Evolutionary conservation across 164 flowering plant species (phyloP).

Genomic region (Annona squamosa): DNA sequence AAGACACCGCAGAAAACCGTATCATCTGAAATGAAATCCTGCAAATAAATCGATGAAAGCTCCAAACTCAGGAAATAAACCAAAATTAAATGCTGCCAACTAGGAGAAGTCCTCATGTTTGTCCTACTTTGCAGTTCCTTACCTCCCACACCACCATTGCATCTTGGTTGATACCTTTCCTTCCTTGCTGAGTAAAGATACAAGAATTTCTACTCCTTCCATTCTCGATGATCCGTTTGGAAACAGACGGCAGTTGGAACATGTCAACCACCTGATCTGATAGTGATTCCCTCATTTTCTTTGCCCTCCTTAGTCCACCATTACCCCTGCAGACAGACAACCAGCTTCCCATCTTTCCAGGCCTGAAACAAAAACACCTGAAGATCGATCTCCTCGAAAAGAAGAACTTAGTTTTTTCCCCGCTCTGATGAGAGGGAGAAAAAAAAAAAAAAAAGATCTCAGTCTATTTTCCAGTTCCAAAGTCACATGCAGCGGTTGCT

Average conservation of each 20-base stretch:
- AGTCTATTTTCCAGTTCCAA: not conserved
- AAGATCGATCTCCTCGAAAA: not conserved
- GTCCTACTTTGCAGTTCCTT: not conserved
- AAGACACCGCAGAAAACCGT: conserved; percentile 77
- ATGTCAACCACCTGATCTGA: conserved; percentile 40
- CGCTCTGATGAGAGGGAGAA: not conserved
- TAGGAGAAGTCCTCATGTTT: not conserved
- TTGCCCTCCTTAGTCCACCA: conserved; percentile 27
- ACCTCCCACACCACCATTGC: conserved; percentile 97
- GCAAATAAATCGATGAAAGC: conserved; percentile 6
- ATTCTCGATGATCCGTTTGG: conserved; percentile 64
- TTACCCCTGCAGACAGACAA: not conserved
- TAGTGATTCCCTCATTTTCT: conserved; percentile 39
- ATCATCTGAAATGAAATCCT: conserved; percentile 81
- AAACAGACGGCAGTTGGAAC: conserved; percentile 52
- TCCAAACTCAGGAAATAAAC: not conserved
- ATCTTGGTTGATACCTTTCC: conserved; percentile 92
- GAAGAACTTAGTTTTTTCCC: not conserved
- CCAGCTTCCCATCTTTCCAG: not conserved
- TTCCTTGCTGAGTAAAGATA: conserved; percentile 87
- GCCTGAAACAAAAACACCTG: not conserved
- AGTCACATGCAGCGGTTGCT: not conserved
- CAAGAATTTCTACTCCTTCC: conserved; percentile 71
- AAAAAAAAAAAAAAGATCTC: not conserved
- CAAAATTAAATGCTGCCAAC: not conserved